These are phyloP conservation scores for Pseudocercospora macadamiae DNA, from an alignment of 2,329 filamentous ascomycete species.

Conservation along the genomic window DNA sequence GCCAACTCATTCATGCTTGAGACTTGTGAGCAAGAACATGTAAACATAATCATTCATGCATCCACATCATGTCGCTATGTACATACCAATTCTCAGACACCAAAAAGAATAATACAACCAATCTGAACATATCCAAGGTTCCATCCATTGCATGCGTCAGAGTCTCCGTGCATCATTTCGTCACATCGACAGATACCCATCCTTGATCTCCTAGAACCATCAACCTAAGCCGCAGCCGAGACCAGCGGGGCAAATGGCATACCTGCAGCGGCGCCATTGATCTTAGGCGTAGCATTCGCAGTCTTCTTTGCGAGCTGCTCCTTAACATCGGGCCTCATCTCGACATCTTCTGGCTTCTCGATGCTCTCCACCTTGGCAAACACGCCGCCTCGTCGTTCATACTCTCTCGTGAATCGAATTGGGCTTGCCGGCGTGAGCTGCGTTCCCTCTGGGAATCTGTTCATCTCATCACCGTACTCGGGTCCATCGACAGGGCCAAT, in stretches of 20 bases:
- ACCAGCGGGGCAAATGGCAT: background rate
- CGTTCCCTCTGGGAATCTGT: background rate
- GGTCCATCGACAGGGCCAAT: constrained; percentile 8
- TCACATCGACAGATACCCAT: no score
- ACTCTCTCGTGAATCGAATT: constrained; percentile 6
- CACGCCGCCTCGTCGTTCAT: constrained; percentile 4
- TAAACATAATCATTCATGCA: no score
- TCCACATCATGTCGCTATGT: background rate
- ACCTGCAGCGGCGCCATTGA: background rate
- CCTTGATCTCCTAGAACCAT: background rate
- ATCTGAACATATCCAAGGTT: background rate
- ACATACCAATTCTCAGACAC: no score
- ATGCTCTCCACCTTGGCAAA: constrained; percentile 5
- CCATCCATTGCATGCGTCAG: no score
- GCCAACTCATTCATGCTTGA: no score
- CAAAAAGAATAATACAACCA: no score
- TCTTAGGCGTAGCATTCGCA: background rate
- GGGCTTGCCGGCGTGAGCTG: background rate
- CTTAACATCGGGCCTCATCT: background rate
- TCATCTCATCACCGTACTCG: constrained; percentile 9
- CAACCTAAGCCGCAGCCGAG: background rate
- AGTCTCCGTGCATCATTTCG: no score
- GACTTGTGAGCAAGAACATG: no score
- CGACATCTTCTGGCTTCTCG: constrained; percentile 11
- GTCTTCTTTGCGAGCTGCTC: background rate